Evolutionary conservation across 1,284 basidiomycete species (phyloP).

Genomic region (Quambalaria eucalypti): DNA sequence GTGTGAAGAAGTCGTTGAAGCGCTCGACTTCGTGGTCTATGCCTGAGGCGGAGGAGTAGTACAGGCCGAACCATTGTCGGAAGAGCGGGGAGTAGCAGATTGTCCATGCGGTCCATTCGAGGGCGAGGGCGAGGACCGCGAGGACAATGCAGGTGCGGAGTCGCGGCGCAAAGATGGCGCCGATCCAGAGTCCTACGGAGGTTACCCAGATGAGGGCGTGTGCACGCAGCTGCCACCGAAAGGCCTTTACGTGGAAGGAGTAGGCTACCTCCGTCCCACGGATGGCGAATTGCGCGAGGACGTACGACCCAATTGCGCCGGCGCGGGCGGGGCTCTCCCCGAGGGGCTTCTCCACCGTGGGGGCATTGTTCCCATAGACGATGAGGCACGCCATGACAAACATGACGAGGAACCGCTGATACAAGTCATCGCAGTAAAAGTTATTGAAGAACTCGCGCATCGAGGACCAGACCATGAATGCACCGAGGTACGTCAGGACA

Average conservation of each 20-base stretch:
- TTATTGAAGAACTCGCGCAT: slow-evolving; percentile 34
- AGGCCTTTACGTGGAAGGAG: too few relatives aligned
- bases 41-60: slow-evolving; percentile 26
- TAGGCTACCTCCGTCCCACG: too few relatives aligned
- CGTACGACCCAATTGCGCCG: too few relatives aligned
- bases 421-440: slow-evolving; percentile 35
- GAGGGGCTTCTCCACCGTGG: slow-evolving; percentile 11
- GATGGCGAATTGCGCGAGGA: too few relatives aligned
- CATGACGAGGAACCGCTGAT: slow-evolving; percentile 25
- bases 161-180: slow-evolving; percentile 26
- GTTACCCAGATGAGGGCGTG: too few relatives aligned
- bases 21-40: slow-evolving; percentile 40
- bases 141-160: slow-evolving; percentile 21
- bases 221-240: too few relatives aligned
- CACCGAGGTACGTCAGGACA: slow-evolving; percentile 28
- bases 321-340: slow-evolving; percentile 21
- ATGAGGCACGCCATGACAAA: slow-evolving; percentile 32
- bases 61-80: slow-evolving; percentile 21
- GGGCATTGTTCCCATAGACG: slow-evolving; percentile 36
- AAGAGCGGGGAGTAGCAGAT: slow-evolving; percentile 28
- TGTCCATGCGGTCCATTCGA: slow-evolving; percentile 26
- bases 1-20: slow-evolving; percentile 33
- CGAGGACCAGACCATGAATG: slow-evolving; percentile 32
- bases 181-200: slow-evolving; percentile 36
- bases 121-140: slow-evolving; percentile 17